Percentiles rank a stretch among this genome's conserved stretches.
Evolutionary conservation across 2,329 filamentous ascomycete species (phyloP).

Genomic region (Monosporascus sp.): DNA sequence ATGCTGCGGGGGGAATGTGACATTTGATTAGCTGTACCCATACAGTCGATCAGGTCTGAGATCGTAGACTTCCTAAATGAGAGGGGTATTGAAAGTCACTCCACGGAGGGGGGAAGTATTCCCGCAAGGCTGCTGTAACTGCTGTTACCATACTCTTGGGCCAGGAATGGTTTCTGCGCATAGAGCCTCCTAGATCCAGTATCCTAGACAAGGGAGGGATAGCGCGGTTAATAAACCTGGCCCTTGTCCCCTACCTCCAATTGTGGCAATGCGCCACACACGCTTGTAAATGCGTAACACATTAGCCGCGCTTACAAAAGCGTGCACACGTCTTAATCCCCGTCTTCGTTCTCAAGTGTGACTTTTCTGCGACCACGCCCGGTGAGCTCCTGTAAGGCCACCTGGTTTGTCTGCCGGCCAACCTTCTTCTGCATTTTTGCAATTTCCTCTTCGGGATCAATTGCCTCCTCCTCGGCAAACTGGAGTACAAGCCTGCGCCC

Average conservation of each 20-base stretch:
- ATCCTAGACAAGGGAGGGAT: conserved; percentile 14
- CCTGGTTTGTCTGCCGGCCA: conserved; percentile 82
- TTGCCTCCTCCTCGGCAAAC: conserved; percentile 81
- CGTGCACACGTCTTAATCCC: conserved; percentile 23
- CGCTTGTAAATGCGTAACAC: conserved; percentile 14
- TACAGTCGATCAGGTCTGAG: conserved; percentile 23
- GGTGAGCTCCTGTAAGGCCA: conserved; percentile 83
- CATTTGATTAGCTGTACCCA: conserved; percentile 25
- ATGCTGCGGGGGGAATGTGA: conserved; percentile 24
- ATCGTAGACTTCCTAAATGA: conserved; percentile 16
- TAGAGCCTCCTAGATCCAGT: conserved; percentile 10
- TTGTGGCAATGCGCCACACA: conserved; percentile 21
- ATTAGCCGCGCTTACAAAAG: conserved; percentile 18
- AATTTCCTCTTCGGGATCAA: conserved; percentile 94
- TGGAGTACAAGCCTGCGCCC: conserved; percentile 86
- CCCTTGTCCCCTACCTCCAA: conserved; percentile 16
- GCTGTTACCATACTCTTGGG: conserved; percentile 15
- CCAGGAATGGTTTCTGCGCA: conserved; percentile 5
- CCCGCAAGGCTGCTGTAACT: conserved; percentile 14
- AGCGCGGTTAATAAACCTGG: conserved; percentile 18
- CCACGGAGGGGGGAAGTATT: conserved; percentile 12
- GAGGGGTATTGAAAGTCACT: conserved; percentile 21
- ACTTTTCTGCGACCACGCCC: conserved; percentile 82
- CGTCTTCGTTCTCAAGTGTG: conserved; percentile 62
- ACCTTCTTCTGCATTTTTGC: conserved; percentile 96